Base-by-base conservation (phyloP, 2,329 filamentous ascomycete species). In the Cercospora berteroae region DNA sequence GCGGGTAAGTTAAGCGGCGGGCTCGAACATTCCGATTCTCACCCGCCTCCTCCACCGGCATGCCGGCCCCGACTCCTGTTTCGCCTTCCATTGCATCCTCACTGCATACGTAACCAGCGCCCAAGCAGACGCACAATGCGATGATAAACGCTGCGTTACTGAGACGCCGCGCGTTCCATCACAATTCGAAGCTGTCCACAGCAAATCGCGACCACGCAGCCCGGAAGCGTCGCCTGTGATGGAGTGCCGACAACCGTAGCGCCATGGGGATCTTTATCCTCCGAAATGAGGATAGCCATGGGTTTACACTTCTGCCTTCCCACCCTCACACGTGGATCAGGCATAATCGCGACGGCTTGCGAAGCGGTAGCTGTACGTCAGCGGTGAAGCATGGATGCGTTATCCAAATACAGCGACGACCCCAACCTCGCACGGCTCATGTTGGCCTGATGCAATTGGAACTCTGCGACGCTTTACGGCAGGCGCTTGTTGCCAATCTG, bases 181-280 rank as follows among this genome's bases (percentile, higher is more conserved):
- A 23, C 3, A 7, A 55, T 25, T 42, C 61, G 50, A 63, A 8
- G 18, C 50, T 36, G 27, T n/a, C 20, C 29, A 29, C 42, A 63
- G 42, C 27, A 23, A 25, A 13, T 63, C 23, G 60, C 60, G 60
- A 25, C 60, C 60, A 63, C 60, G 20, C 27, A 16, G n/a, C 42
- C 60, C 60, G 25, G 20, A 20, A 12, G 52, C 52, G 48, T 44
- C 33, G 48, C 29, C 60, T 63, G 61, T 63, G 61, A 63, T 42
- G 31, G 18, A 62, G 60, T 62, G 60, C 60, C 60, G 61, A 63
- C 23, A 36, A 33, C 48, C 48, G 29, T 63, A 63, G 61, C 61
- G 61, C 48, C 23, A 36, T 25, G 61, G 33, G n/a, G 31, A 57
- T 39, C 44, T 23, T 29, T 42, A 13, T 39, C 12, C 18, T 57